These are phyloP conservation scores for Aspergillus floridensis DNA, from an alignment of 2,329 filamentous ascomycete genomes.

Conservation along the genomic window DNA sequence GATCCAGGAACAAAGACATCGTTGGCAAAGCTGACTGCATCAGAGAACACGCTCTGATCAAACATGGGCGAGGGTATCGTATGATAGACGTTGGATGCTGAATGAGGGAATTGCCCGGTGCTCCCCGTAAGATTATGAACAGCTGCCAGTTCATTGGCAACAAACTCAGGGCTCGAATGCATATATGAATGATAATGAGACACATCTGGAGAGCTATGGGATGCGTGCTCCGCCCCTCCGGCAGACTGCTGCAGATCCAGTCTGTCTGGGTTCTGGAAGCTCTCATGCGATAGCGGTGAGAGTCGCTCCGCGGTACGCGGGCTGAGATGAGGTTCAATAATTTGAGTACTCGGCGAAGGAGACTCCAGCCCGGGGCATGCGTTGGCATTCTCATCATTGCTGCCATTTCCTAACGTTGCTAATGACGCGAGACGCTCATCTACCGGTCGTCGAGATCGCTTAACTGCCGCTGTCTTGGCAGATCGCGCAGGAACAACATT, in stretches of 20 bases:
- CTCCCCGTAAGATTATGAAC: slow-evolving; percentile 15
- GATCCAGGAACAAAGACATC: slow-evolving; percentile 51
- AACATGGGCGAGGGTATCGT: slow-evolving; percentile 24
- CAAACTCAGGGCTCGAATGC: slow-evolving; percentile 24
- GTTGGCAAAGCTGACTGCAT: slow-evolving; percentile 40
- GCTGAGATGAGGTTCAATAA: background rate
- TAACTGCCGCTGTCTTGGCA: background rate
- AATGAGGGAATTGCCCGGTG: slow-evolving; percentile 5
- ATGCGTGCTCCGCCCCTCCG: background rate
- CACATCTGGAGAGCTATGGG: background rate
- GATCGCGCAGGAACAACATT: slow-evolving; percentile 16
- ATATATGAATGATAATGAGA: slow-evolving; percentile 19
- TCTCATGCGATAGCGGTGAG: background rate
- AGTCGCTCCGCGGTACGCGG: background rate
- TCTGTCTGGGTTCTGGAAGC: background rate
- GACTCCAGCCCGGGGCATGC: too few relatives aligned
- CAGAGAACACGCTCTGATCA: slow-evolving; percentile 25
- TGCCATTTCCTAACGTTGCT: background rate
- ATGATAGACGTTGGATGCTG: slow-evolving; percentile 16
- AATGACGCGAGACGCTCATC: background rate
- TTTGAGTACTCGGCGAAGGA: background rate
- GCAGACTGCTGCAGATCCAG: background rate
- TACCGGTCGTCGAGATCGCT: background rate
- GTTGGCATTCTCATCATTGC: too few relatives aligned
- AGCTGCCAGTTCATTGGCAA: slow-evolving; percentile 21